phyloP scores from a whole-genome alignment of 164 flowering plant species.

The Tetrastigma voinierianum region DNA sequence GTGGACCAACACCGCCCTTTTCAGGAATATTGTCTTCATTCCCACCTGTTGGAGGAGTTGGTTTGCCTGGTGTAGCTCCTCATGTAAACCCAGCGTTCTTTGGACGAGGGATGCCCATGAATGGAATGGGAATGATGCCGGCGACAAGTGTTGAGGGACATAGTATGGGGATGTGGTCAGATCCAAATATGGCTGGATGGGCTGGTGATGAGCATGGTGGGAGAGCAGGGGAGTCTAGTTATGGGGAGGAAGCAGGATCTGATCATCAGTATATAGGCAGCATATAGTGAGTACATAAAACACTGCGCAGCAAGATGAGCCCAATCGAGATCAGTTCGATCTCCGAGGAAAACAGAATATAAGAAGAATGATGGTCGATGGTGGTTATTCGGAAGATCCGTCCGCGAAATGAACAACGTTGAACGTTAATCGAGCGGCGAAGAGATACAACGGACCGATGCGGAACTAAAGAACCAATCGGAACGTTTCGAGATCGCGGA shows the following conservation, averaged over 20 bases:
- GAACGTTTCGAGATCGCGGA: conserved; percentile 57
- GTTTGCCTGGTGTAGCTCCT: conserved; percentile 87
- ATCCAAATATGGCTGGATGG: conserved; percentile 77
- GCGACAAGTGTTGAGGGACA: conserved; percentile 66
- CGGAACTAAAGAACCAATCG: too few relatives aligned
- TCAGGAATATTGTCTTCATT: conserved; percentile 66
- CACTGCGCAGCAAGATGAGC: too few relatives aligned
- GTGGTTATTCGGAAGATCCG: too few relatives aligned
- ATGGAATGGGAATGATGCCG: conserved; percentile 89
- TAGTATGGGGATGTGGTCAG: conserved; percentile 87
- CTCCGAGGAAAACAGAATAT: too few relatives aligned
- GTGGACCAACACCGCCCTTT: conserved; percentile 60
- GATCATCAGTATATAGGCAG: conserved; percentile 84
- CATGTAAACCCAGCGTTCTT: conserved; percentile 85
- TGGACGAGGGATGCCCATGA: conserved; percentile 72
- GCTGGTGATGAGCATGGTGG: conserved; percentile 77
- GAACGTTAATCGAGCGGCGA: too few relatives aligned
- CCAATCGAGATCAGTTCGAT: too few relatives aligned
- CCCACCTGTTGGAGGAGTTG: conserved; percentile 69
- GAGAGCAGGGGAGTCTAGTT: conserved; percentile 79
- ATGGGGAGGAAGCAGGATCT: conserved; percentile 89
- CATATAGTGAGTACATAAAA: too few relatives aligned
- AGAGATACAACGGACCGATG: too few relatives aligned
- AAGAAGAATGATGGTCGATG: too few relatives aligned
- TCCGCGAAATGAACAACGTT: too few relatives aligned